Evolutionary conservation across 345 rosid genomes (phyloP), one percentile per base, ranked within the genome.

Genomic region (Brassica carinata): DNA sequence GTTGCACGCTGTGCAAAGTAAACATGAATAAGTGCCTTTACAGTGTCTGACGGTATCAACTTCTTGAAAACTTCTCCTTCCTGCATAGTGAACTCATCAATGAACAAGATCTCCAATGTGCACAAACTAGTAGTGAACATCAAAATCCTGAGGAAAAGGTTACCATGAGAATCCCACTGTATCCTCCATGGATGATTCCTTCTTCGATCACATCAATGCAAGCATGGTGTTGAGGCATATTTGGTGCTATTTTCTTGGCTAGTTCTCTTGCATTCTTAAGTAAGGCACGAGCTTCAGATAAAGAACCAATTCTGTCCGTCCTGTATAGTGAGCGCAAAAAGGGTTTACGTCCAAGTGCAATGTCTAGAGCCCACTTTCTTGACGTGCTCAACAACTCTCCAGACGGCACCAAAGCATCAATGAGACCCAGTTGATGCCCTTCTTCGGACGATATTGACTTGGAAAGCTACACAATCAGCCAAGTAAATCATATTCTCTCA

Each of bases 161-260:
- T 83, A 93, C 99, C 99, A 88, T 86, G 9, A 95, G 87, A 84
- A 93, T 89, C 65, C 99, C 99, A 75, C 34, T 87, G 75, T 95
- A 91, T 80, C 99, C 97, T 78, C 98, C 99, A 85, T 95, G 97
- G 79, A 88, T 34, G 68, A 95, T 79, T 70, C 99, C 99, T 48
- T 89, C 97, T 87, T 95, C 99, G 38, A 95, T 91, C 74, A 91
- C 94, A 83, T 93, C 94, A 85, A 95, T 89, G 83, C 90, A 88
- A 74, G 83, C 98, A 67, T 75, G 92, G 81, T 93, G 97, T 85
- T 95, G 99, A 70, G 97, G 98, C 91, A 91, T 82, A 87, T 95
- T 89, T 77, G 87, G 89, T 34, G 99, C 94, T 80, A 85, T 82
- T 85, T 86, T 90, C 88, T 84, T 93, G 69, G 93, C 96, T 80